phyloP scores from a whole-genome alignment of 352 stramenopile genomes.

The Peronospora belbahrii region DNA sequence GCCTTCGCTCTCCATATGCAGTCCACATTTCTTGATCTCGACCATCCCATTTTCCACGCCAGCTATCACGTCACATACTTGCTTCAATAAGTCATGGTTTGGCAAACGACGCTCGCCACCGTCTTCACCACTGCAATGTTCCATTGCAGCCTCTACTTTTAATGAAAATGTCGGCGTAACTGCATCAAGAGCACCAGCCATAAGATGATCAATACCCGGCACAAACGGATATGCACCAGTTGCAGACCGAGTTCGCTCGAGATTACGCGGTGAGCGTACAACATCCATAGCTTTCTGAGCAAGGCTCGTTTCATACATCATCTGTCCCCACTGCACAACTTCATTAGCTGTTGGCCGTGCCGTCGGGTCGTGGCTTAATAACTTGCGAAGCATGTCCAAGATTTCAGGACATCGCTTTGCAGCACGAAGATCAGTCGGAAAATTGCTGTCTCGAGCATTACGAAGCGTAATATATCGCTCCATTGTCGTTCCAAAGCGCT shows the following conservation, averaged over 20 bases:
- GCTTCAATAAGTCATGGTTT: conserved; percentile 84
- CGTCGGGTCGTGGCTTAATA: conserved; percentile 48
- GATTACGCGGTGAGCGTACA: conserved; percentile 38
- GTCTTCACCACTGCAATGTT: conserved; percentile 30
- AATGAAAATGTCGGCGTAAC: conserved; percentile 40
- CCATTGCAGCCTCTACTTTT: conserved; percentile 58
- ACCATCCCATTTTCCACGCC: conserved; percentile 46
- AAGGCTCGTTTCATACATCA: conserved; percentile 59
- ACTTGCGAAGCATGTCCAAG: conserved; percentile 53
- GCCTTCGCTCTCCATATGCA: conserved; percentile 61
- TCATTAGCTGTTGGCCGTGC: conserved; percentile 51
- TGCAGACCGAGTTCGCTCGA: conserved; percentile 19
- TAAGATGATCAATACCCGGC: conserved; percentile 28
- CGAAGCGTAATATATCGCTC: conserved; percentile 82
- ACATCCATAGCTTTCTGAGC: conserved; percentile 47
- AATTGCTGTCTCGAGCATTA: conserved; percentile 60
- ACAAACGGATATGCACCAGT: conserved; percentile 15
- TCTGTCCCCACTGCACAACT: conserved; percentile 72
- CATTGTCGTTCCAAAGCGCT: conserved; percentile 86
- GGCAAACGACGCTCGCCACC: conserved; percentile 48
- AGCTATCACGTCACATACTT: conserved; percentile 74
- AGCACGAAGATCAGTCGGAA: conserved; percentile 45
- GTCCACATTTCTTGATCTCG: conserved; percentile 76
- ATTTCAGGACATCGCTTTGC: conserved; percentile 54
- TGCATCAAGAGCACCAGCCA: conserved; percentile 8